Evolutionary conservation across 495 filamentous ascomycete species (phyloP), one percentile per base, ranked within the genome.

Genomic region (Penicillium waksmanii): DNA sequence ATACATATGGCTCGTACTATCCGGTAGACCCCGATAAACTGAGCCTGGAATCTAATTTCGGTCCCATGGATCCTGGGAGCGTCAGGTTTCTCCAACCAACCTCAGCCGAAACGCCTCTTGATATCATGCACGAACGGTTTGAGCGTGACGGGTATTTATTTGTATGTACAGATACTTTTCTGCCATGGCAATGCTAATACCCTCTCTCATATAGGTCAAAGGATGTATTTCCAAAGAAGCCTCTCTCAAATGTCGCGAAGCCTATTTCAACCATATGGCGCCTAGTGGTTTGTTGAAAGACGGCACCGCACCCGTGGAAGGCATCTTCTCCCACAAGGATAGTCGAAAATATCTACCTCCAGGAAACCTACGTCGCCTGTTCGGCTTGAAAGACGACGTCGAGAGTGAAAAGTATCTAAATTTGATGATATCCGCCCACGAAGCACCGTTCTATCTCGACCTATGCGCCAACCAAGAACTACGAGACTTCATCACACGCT

Each of bases 71-170:
- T 0, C 8, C 15, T 17, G 42, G 42, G 18, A 46, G n/a, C 17
- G 42, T 46, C 17, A 17, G 42, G 2, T 46, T 18, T 21, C 42
- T 46, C 6, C 42, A 46, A 19, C 42, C 42, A n/a, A 46, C 42
- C 10, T 46, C 42, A 2, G 18, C 18, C 42, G 42, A 21, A 9
- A 46, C 42, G 3, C 18, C 42, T 46, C 42, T 46, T 3, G 42
- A 46, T 13, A 46, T 46, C 18, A 46, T 46, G 42, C 42, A 46
- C 17, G 42, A 46, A 23, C 17, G 42, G 18, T 46, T 46, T 19
- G 42, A 46, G 7, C 42, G 42, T 18, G 42, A 46, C n/a, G 42
- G 42, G n/a, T 46, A 46, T 46, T 17, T 46, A 17, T 46, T 46
- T 46, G 42, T 18, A 18, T 46, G 42, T 18, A 18, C n/a, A 46